Evolutionary conservation across 306 rosid genomes (phyloP).

Genomic region (Erythrophleum fordii): DNA sequence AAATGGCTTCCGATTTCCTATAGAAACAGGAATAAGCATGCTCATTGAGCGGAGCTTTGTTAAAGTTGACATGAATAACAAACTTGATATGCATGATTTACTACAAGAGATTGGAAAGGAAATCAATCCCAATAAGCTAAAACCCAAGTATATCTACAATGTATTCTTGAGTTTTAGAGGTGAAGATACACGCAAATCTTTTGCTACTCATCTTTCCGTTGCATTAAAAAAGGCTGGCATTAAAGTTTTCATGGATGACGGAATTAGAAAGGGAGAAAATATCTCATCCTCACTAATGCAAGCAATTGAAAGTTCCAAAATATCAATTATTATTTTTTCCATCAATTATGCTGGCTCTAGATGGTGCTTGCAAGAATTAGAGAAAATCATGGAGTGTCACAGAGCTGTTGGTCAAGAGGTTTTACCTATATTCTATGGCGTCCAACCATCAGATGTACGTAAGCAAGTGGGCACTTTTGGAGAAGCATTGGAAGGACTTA

Average conservation of each 20-base stretch:
- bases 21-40: background rate
- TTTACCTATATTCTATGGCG: too few relatives aligned
- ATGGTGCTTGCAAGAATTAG: background rate
- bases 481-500: background rate
- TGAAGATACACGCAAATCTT: too few relatives aligned
- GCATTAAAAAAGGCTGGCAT: background rate
- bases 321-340: background rate
- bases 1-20: background rate
- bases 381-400: background rate
- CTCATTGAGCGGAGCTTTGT: background rate
- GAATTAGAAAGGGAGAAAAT: background rate
- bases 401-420: background rate
- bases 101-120: background rate
- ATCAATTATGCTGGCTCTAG: background rate
- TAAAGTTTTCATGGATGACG: background rate
- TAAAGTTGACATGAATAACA: background rate
- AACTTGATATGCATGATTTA: background rate
- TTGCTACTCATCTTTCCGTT: background rate
- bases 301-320: background rate
- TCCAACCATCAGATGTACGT: background rate
- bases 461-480: background rate
- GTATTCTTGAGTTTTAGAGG: background rate
- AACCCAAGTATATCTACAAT: background rate
- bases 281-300: background rate
- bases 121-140: background rate